Evolutionary conservation across 805 yeast genomes (phyloP).

Genomic region (Zygosaccharomyces kombuchaensis): DNA sequence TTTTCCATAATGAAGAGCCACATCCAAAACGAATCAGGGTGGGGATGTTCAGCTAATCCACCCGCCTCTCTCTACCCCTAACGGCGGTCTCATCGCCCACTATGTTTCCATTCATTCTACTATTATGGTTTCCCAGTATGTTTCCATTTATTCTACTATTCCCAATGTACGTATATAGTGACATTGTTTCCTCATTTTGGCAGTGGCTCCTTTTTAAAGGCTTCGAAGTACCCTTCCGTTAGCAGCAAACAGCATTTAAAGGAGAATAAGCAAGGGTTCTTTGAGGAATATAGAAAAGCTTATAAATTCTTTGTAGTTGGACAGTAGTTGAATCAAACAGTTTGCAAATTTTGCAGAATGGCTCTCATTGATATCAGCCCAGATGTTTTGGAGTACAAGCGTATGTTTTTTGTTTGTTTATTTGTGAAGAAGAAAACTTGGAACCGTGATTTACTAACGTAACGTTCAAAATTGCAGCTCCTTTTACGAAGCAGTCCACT

Average conservation of each 20-base stretch:
- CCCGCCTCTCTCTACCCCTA: too few relatives aligned
- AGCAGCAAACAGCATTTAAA: conserved; percentile 5
- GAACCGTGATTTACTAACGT: conserved; percentile 4
- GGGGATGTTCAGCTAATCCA: too few relatives aligned
- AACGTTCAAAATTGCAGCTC: conserved; percentile 43
- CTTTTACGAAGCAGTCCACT: conserved; percentile 68
- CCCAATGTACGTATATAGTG: not conserved
- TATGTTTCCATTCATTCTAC: too few relatives aligned
- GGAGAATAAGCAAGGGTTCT: conserved; percentile 3
- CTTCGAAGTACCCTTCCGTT: conserved; percentile 3
- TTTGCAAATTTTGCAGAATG: conserved; percentile 13
- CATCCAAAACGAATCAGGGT: too few relatives aligned
- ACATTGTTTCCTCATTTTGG: not conserved
- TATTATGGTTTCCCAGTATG: too few relatives aligned
- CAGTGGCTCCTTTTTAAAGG: conserved; percentile 4
- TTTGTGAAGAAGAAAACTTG: not conserved
- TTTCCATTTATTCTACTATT: too few relatives aligned
- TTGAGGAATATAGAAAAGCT: not conserved
- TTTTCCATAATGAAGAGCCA: too few relatives aligned
- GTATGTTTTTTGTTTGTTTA: conserved; percentile 45
- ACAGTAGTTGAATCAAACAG: not conserved
- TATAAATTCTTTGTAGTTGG: not conserved
- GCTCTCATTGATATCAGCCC: conserved; percentile 66
- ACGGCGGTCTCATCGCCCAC: too few relatives aligned
- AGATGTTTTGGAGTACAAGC: conserved; percentile 64